Evolutionary conservation across 345 rosid genomes (phyloP), one percentile per base, ranked within the genome.

Genomic region (Ceriops tagal): DNA sequence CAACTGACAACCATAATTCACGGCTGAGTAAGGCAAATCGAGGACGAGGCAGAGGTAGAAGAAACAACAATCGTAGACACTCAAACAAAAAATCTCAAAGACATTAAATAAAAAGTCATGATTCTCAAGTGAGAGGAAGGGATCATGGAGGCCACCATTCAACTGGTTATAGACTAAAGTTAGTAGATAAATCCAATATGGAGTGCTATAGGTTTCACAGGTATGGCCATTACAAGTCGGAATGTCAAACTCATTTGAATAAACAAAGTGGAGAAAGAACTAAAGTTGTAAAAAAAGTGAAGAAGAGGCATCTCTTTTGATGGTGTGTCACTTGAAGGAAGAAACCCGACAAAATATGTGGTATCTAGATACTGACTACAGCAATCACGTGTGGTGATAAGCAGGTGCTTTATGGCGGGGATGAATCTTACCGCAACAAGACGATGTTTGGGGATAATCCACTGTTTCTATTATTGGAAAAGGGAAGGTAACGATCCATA

Each of bases 361-460:
- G 4, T 32, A 32, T 32, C 0, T 32, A 32, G 35, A 57, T 22
- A 32, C 31, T n/a, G 26, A 15, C 5, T 58, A 13, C 19, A 35
- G 8, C 55, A 27, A 27, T 2, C 28, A 27, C 28, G 28, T 27
- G 28, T 27, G 1, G 28, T 27, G 28, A 27, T 27, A 27, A 27
- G 28, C 1, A 1, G 28, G 28, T 2, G 28, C 2, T 27, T 27
- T 27, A 27, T 9, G 4, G 6, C 4, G 8, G 61, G 13, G 64
- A 58, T 69, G 58, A 69, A 60, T 27, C 58, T 32, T 32, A 32
- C 35, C 5, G 2, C 61, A 46, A 59, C 11, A 8, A 15, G 28
- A 47, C 61, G 9, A 59, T 47, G 46, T 61, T 69, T 60, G 46
- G 59, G 3, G 19, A 69, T 8, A 47, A 61, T 69, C 58, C 8